phyloP scores from a whole-genome alignment of 208 protist species.

The Trichomonas gallinae region DNA sequence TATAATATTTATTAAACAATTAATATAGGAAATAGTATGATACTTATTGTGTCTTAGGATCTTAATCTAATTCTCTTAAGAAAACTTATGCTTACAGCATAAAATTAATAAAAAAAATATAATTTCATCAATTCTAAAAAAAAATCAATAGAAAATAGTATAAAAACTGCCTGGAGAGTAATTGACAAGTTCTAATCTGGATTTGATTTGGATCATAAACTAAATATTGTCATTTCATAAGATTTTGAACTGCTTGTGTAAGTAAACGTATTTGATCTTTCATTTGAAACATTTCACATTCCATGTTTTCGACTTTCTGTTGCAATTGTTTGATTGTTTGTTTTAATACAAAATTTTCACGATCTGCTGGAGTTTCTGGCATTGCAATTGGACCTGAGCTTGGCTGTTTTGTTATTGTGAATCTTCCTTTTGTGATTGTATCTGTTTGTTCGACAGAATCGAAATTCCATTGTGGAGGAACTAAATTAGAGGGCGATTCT shows the following conservation, averaged over 20 bases:
- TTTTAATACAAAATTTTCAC: neutral
- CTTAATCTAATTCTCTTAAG: no score
- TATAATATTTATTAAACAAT: no score
- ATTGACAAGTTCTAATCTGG: no score
- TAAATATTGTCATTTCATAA: neutral
- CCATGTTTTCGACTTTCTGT: neutral
- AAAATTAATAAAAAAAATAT: no score
- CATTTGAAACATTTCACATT: neutral
- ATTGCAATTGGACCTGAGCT: neutral
- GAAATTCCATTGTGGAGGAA: neutral
- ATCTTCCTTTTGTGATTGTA: neutral
- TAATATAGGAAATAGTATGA: no score
- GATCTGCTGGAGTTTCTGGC: neutral
- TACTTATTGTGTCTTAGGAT: no score
- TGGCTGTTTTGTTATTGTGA: neutral
- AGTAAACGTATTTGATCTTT: neutral
- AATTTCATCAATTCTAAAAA: no score
- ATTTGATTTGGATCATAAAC: no score
- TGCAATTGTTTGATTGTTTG: neutral
- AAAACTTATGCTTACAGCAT: no score
- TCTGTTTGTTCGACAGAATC: neutral
- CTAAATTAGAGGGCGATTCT: neutral
- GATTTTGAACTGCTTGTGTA: neutral
- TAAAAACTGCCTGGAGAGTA: no score
- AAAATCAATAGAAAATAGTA: no score